Evolutionary conservation across 2,329 filamentous ascomycete species (phyloP).

Genomic region (Nigrospora sphaerica): DNA sequence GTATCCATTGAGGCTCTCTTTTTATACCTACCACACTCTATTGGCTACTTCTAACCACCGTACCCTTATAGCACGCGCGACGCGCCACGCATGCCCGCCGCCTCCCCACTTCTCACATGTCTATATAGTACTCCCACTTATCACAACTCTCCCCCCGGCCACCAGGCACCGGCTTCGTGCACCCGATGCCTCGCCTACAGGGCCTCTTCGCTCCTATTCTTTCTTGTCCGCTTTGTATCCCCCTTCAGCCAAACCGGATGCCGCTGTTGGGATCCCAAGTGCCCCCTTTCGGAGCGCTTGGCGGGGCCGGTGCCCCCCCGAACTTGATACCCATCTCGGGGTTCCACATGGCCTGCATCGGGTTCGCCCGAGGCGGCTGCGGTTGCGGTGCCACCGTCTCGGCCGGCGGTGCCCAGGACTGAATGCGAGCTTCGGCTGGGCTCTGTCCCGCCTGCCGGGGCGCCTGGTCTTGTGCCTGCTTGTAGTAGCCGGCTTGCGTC

Average conservation of each 20-base stretch:
- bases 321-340: conserved; percentile 80
- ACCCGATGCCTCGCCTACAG: no score
- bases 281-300: conserved; percentile 29
- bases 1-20: no score
- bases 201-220: no score
- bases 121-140: no score
- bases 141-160: no score
- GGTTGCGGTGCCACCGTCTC: conserved; percentile 43
- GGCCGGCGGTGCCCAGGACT: conserved; percentile 43
- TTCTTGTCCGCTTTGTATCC: no score
- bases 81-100: no score
- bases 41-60: no score
- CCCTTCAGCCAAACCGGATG: conserved; percentile 30
- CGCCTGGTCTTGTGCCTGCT: conserved; percentile 15
- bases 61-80: no score
- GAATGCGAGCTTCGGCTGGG: conserved; percentile 43
- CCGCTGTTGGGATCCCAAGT: conserved; percentile 46
- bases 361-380: conserved; percentile 27
- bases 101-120: no score
- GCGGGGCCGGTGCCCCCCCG: conserved; percentile 32
- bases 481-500: conserved; percentile 12
- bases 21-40: no score
- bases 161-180: no score
- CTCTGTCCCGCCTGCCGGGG: conserved; percentile 17
- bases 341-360: conserved; percentile 59